Conservation (phyloP, 192 early-diverging fungal species). For the Rhizoclosmatium sp. region DNA sequence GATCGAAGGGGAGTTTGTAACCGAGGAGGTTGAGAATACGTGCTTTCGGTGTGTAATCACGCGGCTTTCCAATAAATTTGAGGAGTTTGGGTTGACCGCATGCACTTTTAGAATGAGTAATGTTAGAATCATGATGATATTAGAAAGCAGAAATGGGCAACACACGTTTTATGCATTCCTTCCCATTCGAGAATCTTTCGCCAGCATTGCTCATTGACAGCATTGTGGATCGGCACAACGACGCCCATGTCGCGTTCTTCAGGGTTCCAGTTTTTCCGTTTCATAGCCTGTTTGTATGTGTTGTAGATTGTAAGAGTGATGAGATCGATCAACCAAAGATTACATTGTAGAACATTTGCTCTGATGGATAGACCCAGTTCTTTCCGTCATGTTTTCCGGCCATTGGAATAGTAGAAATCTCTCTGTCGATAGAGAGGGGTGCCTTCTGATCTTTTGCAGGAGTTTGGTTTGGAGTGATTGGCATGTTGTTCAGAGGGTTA, state of each 20-base stretch:
- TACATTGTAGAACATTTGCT: constrained; percentile 63
- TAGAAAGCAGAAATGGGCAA: neutral
- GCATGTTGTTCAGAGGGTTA: constrained; percentile 95
- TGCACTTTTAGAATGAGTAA: neutral
- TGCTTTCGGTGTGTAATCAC: constrained; percentile 39
- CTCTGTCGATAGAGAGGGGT: constrained; percentile 80
- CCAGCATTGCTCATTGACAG: constrained; percentile 96
- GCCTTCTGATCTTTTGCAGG: constrained; percentile 71
- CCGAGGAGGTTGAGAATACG: constrained; percentile 41
- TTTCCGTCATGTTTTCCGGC: constrained; percentile 55
- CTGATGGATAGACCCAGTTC: constrained; percentile 89
- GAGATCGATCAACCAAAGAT: neutral
- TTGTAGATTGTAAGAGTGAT: neutral
- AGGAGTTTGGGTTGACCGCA: constrained; percentile 73
- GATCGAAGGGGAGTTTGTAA: constrained; percentile 90
- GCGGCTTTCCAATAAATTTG: constrained; percentile 89
- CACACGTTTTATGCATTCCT: constrained; percentile 63
- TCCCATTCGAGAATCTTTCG: constrained; percentile 96
- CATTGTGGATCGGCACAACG: constrained; percentile 99
- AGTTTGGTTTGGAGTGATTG: constrained; percentile 70
- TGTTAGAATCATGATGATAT: constrained; percentile 35
- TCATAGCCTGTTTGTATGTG: constrained; percentile 24
- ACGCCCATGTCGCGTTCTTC: constrained; percentile 50
- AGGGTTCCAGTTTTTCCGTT: constrained; percentile 41
- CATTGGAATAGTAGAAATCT: constrained; percentile 83